phyloP scores from a whole-genome alignment of 257 asterid species.

The Gardenia jasminoides region DNA sequence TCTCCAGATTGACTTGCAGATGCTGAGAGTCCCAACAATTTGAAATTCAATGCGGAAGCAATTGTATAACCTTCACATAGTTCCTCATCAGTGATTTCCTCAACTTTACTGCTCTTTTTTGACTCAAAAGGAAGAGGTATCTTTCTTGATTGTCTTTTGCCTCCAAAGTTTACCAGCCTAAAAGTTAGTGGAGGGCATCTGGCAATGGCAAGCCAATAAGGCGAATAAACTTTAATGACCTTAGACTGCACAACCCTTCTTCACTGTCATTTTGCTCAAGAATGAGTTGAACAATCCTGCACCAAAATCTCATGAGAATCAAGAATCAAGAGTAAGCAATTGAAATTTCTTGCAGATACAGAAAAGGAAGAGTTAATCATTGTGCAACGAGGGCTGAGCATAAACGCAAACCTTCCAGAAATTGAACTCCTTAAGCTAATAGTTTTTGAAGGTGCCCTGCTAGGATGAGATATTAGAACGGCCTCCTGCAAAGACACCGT shows the following conservation, averaged over 20 bases:
- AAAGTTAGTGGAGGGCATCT: constrained; percentile 87
- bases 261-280: constrained; percentile 64
- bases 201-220: constrained; percentile 81
- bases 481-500: constrained; percentile 62
- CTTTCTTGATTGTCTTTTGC: constrained; percentile 48
- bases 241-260: constrained; percentile 64
- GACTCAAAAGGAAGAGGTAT: constrained; percentile 55
- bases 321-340: constrained; percentile 1
- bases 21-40: constrained; percentile 75
- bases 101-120: constrained; percentile 56
- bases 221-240: constrained; percentile 69
- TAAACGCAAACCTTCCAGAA: constrained; percentile 81
- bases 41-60: constrained; percentile 86
- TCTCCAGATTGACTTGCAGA: constrained; percentile 62
- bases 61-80: constrained; percentile 76
- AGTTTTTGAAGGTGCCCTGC: constrained; percentile 61
- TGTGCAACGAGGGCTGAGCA: constrained; percentile 5
- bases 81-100: constrained; percentile 94
- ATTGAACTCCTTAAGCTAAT: constrained; percentile 82
- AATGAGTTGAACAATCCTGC: constrained; percentile 88
- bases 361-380: constrained; percentile 1
- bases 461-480: constrained; percentile 76
- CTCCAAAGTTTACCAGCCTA: constrained; percentile 62
- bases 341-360: constrained; percentile 1
- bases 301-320: constrained; percentile 10